phyloP scores from a whole-genome alignment of 192 early-diverging fungal genomes.

The Phycomyces blakesleeanus region DNA sequence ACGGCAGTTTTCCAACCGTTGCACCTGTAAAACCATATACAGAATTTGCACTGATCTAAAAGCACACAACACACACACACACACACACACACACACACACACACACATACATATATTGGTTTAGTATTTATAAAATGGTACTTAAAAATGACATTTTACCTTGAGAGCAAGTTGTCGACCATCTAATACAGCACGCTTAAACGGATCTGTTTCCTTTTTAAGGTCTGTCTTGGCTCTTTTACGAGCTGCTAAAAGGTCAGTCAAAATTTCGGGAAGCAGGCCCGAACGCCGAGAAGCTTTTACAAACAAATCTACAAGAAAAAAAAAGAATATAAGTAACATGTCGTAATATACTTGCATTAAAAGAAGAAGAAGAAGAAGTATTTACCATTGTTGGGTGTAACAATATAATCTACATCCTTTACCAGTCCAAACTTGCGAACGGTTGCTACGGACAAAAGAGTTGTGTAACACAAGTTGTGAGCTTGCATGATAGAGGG shows the following conservation, averaged over 20 bases:
- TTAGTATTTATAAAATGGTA: background rate
- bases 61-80: too few species aligned
- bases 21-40: slow-evolving; percentile 98
- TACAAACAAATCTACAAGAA: slow-evolving; percentile 76
- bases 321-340: background rate
- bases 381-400: slow-evolving; percentile 76
- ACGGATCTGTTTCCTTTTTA: slow-evolving; percentile 96
- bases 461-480: slow-evolving; percentile 96
- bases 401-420: slow-evolving; percentile 82
- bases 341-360: background rate
- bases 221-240: slow-evolving; percentile 91
- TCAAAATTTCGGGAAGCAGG: slow-evolving; percentile 82
- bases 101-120: background rate
- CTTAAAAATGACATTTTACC: slow-evolving; percentile 31
- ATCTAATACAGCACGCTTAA: slow-evolving; percentile 90
- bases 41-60: slow-evolving; percentile 93
- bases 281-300: slow-evolving; percentile 71
- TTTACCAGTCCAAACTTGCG: slow-evolving; percentile 61
- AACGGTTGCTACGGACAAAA: slow-evolving; percentile 56
- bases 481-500: slow-evolving; percentile 99
- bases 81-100: too few species aligned
- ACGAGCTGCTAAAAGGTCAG: slow-evolving; percentile 85
- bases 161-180: slow-evolving; percentile 95
- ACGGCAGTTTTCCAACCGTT: slow-evolving; percentile 85
- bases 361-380: too few species aligned